A percentile compares a stretch with the other conserved stretches of the same genome.
These are phyloP conservation scores for Mortierella sp. DNA, from an alignment of 371 early-diverging fungal genomes.

Conservation along the genomic window DNA sequence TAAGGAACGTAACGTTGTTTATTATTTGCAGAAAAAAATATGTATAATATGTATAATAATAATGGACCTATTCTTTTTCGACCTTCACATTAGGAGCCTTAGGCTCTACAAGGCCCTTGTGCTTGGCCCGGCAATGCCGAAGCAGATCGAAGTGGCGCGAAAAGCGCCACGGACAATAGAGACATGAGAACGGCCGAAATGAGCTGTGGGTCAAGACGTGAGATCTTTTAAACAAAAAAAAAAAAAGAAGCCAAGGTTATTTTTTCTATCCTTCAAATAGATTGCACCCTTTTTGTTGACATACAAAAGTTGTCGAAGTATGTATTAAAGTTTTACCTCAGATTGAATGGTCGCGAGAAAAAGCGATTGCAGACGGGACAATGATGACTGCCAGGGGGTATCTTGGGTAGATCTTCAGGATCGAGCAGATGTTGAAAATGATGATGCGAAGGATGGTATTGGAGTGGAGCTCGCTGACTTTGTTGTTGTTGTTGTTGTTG, in stretches of 20 bases:
- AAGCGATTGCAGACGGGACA: slow-evolving; percentile 63
- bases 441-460: slow-evolving; percentile 20
- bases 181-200: slow-evolving; percentile 72
- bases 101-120: slow-evolving; percentile 5
- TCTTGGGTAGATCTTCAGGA: slow-evolving; percentile 21
- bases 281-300: no score
- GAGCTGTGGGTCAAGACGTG: slow-evolving; percentile 73
- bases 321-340: no score
- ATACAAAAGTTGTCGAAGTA: no score
- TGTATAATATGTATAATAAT: no score
- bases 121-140: slow-evolving; percentile 30
- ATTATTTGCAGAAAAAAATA: no score
- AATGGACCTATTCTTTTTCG: no score
- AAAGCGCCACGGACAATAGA: slow-evolving; percentile 66
- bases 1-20: no score
- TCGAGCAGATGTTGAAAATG: slow-evolving; percentile 23
- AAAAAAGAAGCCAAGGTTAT: no score
- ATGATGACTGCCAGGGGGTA: slow-evolving; percentile 14
- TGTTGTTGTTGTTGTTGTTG: slow-evolving; percentile 8
- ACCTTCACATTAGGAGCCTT: slow-evolving; percentile 5
- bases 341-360: slow-evolving; percentile 69
- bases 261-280: no score
- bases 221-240: slow-evolving; percentile 52
- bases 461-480: slow-evolving; percentile 4
- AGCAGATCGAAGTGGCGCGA: slow-evolving; percentile 47